Evolutionary conservation across 106 monocot species (phyloP).

Genomic region (Triglochin maritima): DNA sequence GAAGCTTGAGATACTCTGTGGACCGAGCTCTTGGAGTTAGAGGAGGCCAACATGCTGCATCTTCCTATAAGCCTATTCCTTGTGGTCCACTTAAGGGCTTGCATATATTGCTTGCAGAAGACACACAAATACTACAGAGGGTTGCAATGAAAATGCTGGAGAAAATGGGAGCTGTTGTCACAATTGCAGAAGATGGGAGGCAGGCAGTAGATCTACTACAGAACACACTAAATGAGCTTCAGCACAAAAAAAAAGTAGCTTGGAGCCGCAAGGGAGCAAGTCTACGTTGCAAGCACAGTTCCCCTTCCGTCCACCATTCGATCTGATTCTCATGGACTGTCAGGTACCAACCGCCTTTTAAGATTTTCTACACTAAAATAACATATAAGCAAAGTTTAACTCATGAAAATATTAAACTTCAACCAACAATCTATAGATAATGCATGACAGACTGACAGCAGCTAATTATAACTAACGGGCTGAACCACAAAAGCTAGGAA

Average conservation of each 20-base stretch:
- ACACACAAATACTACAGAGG: slow-evolving; percentile 39
- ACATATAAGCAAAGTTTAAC: no score
- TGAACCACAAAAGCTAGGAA: no score
- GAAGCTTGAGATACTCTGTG: no score
- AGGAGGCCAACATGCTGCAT: not conserved
- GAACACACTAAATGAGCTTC: slow-evolving; percentile 11
- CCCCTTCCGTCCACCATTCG: slow-evolving; percentile 12
- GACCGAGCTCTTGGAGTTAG: no score
- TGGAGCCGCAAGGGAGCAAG: slow-evolving; percentile 4
- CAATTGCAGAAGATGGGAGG: slow-evolving; percentile 37
- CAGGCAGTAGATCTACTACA: slow-evolving; percentile 37
- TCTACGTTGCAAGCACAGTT: slow-evolving; percentile 1
- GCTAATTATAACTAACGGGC: no score
- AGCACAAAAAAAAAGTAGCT: slow-evolving; percentile 8
- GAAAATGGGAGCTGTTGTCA: slow-evolving; percentile 33
- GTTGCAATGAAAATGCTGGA: slow-evolving; percentile 46
- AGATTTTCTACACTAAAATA: no score
- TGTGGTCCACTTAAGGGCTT: slow-evolving; percentile 25
- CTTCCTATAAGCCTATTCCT: slow-evolving; percentile 11
- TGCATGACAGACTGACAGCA: no score
- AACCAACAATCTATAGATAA: not conserved
- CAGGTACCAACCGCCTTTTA: slow-evolving; percentile 19
- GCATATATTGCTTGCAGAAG: slow-evolving; percentile 49
- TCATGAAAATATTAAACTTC: not conserved
- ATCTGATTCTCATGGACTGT: slow-evolving; percentile 53